Evolutionary conservation across 805 yeast genomes (phyloP).

Genomic region (Nakazawaea ambrosiae): DNA sequence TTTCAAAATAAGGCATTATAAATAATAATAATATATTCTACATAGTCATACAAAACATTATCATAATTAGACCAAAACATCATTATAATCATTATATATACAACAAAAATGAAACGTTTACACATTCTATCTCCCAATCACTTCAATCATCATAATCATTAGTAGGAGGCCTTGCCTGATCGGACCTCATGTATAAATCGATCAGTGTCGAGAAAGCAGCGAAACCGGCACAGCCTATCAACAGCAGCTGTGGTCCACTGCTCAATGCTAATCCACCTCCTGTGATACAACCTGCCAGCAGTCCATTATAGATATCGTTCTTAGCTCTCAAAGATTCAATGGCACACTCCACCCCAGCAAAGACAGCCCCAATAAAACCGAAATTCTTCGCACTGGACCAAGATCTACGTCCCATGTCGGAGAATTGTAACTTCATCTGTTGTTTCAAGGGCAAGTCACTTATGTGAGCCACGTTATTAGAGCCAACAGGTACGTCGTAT

Average conservation of each 20-base stretch:
- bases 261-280: constrained; percentile 93
- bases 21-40: too few species aligned
- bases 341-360: constrained; percentile 87
- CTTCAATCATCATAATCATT: constrained; percentile 77
- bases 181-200: constrained; percentile 81
- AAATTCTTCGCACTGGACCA: constrained; percentile 87
- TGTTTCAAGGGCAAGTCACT: constrained; percentile 85
- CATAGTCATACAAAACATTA: too few species aligned
- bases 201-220: constrained; percentile 92
- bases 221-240: constrained; percentile 93
- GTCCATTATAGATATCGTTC: constrained; percentile 87
- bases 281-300: constrained; percentile 90
- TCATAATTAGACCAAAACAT: too few species aligned
- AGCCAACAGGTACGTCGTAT: constrained; percentile 72
- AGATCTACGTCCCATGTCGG: constrained; percentile 90
- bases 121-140: too few species aligned
- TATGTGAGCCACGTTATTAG: constrained; percentile 41
- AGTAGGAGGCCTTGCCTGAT: constrained; percentile 73
- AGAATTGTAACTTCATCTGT: constrained; percentile 84
- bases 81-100: too few species aligned
- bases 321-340: constrained; percentile 83
- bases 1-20: too few species aligned
- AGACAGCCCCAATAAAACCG: constrained; percentile 87
- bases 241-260: constrained; percentile 90
- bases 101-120: too few species aligned